A percentile compares a stretch with the other conserved stretches of the same genome.
phyloP scores from a whole-genome alignment of 2,329 filamentous ascomycete genomes.

The Penicillium brasilianum region DNA sequence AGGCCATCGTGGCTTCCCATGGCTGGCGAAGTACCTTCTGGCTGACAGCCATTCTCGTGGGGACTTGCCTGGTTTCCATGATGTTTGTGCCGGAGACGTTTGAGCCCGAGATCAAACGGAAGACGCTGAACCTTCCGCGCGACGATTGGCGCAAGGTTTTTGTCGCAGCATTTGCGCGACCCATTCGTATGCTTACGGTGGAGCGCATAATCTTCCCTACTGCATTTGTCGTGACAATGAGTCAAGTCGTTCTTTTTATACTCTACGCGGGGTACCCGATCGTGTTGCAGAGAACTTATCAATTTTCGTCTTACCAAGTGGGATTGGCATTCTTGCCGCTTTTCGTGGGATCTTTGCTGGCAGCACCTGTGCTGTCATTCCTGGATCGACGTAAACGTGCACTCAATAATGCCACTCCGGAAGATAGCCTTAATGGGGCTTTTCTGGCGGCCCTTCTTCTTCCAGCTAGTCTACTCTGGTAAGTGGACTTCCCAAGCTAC shows the following conservation, averaged over 20 bases:
- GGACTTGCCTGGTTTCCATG: constrained; percentile 8
- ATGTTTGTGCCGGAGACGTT: constrained; percentile 14
- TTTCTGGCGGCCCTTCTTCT: constrained; percentile 14
- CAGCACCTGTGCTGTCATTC: constrained; percentile 10
- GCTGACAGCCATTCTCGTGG: constrained; percentile 19
- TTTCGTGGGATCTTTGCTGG: constrained; percentile 13
- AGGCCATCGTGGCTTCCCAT: constrained; percentile 10
- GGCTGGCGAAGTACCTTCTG: constrained; percentile 19
- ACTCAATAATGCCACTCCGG: constrained; percentile 1
- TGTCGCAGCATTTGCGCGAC: constrained; percentile 8
- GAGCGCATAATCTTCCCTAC: constrained; percentile 20
- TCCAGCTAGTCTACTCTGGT: constrained; percentile 17
- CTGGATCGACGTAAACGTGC: not conserved
- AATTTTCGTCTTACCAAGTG: constrained; percentile 13
- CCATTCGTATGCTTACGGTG: constrained; percentile 15
- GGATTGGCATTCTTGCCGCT: constrained; percentile 18
- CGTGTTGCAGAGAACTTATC: constrained; percentile 6
- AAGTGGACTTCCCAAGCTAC: not conserved
- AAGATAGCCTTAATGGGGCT: constrained; percentile 13
- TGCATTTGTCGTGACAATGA: constrained; percentile 15
- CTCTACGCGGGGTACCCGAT: constrained; percentile 15
- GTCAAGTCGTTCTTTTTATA: constrained; percentile 18
- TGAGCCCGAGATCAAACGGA: constrained; percentile 12
- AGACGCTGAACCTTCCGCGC: constrained; percentile 9
- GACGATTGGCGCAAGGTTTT: not conserved